Evolutionary conservation across 306 rosid genomes (phyloP).

Genomic region (Malus asiatica): DNA sequence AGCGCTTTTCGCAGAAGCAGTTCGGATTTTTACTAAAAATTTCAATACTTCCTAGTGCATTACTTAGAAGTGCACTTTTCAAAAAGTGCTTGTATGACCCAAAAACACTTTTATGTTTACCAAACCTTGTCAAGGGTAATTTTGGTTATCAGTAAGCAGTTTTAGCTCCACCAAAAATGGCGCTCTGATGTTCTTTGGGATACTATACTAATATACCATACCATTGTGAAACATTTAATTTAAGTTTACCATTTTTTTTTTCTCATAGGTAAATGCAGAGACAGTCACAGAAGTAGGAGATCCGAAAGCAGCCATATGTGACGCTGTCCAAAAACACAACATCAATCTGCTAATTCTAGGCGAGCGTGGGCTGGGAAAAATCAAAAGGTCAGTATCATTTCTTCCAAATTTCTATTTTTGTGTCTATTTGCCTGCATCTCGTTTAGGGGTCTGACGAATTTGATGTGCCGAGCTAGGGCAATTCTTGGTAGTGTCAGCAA

Average conservation of each 20-base stretch:
- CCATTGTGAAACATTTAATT: background rate
- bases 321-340: constrained; percentile 33
- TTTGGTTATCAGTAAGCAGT: too few relatives aligned
- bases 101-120: background rate
- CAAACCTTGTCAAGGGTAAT: too few relatives aligned
- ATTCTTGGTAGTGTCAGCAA: constrained; percentile 48
- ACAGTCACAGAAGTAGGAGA: constrained; percentile 35
- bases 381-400: constrained; percentile 26
- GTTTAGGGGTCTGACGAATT: background rate
- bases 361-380: constrained; percentile 27
- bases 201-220: too few relatives aligned
- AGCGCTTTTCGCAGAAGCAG: background rate
- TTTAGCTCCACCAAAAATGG: background rate
- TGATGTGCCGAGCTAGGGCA: constrained; percentile 24
- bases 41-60: background rate
- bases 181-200: background rate
- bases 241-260: background rate
- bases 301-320: constrained; percentile 32
- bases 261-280: constrained; percentile 28
- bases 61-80: too few relatives aligned
- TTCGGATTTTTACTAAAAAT: background rate
- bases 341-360: constrained; percentile 41
- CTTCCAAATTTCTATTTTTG: background rate
- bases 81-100: background rate
- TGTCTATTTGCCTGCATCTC: background rate